These are phyloP conservation scores for Ceratonia siliqua DNA, from an alignment of 306 rosid species.

Conservation along the genomic window DNA sequence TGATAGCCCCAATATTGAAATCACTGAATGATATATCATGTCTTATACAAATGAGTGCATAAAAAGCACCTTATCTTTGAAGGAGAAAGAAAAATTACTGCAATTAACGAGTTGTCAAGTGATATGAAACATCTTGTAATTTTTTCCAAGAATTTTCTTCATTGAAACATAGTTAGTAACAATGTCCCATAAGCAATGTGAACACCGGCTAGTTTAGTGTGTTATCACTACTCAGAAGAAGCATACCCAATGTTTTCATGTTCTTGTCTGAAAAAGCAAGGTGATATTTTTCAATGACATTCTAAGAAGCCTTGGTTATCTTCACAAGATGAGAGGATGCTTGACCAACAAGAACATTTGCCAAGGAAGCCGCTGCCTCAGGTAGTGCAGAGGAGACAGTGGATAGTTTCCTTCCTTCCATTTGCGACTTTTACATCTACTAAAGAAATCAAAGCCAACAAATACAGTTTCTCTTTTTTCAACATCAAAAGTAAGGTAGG, in stretches of 20 bases:
- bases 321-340: conserved; percentile 75
- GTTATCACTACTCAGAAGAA: not conserved
- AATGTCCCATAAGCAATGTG: not conserved
- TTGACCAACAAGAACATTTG: conserved; percentile 73
- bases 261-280: not conserved
- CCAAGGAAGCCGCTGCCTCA: conserved; percentile 88
- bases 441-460: conserved; percentile 23
- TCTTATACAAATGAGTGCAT: conserved; percentile 1
- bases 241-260: not conserved
- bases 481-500: conserved; percentile 27
- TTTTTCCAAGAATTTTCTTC: not conserved
- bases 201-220: not conserved
- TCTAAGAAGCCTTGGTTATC: conserved; percentile 65
- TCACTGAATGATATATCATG: not conserved
- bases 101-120: not conserved
- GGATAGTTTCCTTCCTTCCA: conserved; percentile 58
- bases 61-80: not conserved
- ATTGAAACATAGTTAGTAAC: not conserved
- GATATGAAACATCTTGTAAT: no score
- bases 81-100: not conserved
- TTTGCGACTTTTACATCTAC: conserved; percentile 52
- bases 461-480: conserved; percentile 30
- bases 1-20: not conserved
- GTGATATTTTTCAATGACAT: not conserved
- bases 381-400: conserved; percentile 58